phyloP scores from a whole-genome alignment of 1,284 basidiomycete species.

The Puccinia polysora region DNA sequence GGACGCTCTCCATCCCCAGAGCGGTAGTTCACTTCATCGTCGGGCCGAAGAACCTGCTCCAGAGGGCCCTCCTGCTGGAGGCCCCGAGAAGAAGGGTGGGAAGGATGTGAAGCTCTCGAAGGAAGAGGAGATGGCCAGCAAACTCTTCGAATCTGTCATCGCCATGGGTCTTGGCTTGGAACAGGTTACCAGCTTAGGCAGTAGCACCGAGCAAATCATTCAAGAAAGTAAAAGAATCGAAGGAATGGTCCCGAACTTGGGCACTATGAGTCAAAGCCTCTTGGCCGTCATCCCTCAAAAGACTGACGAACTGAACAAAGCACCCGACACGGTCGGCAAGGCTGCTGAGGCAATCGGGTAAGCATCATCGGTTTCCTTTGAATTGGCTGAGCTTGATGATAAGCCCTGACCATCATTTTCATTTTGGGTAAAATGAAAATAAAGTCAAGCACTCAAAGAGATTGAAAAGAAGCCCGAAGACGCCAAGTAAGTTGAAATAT shows the following conservation, averaged over 20 bases:
- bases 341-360: slow-evolving; percentile 8
- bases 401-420: neutral
- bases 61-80: neutral
- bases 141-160: slow-evolving; percentile 15
- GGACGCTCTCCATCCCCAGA: neutral
- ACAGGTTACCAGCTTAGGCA: slow-evolving; percentile 9
- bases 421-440: neutral
- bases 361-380: neutral
- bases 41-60: neutral
- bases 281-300: neutral
- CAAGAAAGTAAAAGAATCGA: neutral
- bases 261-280: neutral
- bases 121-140: slow-evolving; percentile 5
- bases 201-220: slow-evolving; percentile 2
- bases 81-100: neutral
- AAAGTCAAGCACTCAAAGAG: neutral
- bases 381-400: neutral
- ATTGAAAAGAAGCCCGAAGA: slow-evolving; percentile 15
- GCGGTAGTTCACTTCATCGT: slow-evolving; percentile 2
- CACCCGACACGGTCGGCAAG: neutral
- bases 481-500: neutral
- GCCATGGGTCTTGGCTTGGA: slow-evolving; percentile 16
- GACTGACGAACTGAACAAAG: neutral
- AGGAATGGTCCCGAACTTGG: neutral
- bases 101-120: neutral